Percentiles rank a stretch among this genome's conserved stretches.
phyloP scores from a whole-genome alignment of 129 eudicot genomes.

The Lonicera japonica region DNA sequence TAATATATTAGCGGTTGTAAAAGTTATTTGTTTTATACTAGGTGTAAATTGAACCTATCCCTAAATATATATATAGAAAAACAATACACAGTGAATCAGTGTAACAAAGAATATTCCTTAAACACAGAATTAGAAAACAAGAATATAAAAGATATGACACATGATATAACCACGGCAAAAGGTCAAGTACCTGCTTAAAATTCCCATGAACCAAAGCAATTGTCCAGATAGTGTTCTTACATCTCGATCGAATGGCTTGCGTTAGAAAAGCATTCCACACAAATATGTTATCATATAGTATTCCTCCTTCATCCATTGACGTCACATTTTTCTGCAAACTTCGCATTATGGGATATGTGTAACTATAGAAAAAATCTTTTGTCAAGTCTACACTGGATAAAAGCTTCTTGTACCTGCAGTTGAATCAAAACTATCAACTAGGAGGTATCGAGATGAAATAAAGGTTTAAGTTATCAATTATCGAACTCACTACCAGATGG shows the following conservation, averaged over 20 bases:
- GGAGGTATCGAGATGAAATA: constrained; percentile 9
- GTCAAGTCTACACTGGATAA: constrained; percentile 86
- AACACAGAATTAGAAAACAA: too few relatives aligned
- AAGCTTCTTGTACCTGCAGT: constrained; percentile 94
- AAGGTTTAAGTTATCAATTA: constrained; percentile 6
- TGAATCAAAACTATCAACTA: constrained; percentile 9
- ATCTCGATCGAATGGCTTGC: constrained; percentile 65
- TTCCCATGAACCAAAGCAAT: constrained; percentile 88
- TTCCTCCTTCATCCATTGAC: constrained; percentile 53
- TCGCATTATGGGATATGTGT: constrained; percentile 89
- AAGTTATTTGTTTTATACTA: too few relatives aligned
- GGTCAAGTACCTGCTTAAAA: constrained; percentile 69
- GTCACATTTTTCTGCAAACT: constrained; percentile 78
- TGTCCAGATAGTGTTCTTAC: constrained; percentile 86
- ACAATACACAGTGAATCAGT: too few relatives aligned
- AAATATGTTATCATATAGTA: constrained; percentile 83
- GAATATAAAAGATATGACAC: not conserved
- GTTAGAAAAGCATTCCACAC: constrained; percentile 95
- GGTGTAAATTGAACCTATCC: too few relatives aligned
- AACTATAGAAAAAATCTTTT: constrained; percentile 90
- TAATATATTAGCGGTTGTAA: too few relatives aligned
- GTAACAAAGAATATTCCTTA: too few relatives aligned
- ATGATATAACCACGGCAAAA: not conserved
- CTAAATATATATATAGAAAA: too few relatives aligned
- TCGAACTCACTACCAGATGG: constrained; percentile 2